Evolutionary conservation across 169 alveolate species (phyloP).

Genomic region (Cryptosporidium canis): DNA sequence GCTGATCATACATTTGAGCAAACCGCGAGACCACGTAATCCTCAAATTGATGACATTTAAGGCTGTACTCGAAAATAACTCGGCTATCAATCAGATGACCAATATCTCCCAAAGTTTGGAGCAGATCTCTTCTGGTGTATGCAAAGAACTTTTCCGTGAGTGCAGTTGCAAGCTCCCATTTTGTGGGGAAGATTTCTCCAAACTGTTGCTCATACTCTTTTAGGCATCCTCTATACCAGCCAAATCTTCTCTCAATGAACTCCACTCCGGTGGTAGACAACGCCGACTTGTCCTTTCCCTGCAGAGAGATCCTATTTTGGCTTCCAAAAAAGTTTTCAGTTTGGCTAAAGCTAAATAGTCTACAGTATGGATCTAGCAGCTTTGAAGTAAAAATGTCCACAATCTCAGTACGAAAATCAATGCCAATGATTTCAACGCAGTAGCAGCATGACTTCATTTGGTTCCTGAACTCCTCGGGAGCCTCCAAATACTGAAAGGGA

Average conservation of each 20-base stretch:
- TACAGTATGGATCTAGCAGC: slow-evolving; percentile 30
- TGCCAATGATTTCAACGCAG: slow-evolving; percentile 44
- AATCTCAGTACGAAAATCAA: slow-evolving; percentile 23
- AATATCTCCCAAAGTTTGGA: slow-evolving; percentile 46
- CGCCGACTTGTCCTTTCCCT: not conserved
- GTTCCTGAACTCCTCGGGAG: slow-evolving; percentile 40
- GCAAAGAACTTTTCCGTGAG: slow-evolving; percentile 35
- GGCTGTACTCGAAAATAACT: slow-evolving; percentile 25
- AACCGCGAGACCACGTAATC: slow-evolving; percentile 22
- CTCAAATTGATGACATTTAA: slow-evolving; percentile 46
- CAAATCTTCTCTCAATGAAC: slow-evolving; percentile 51
- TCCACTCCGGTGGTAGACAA: slow-evolving; percentile 13
- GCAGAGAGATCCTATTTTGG: not conserved
- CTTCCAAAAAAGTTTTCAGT: slow-evolving; percentile 14
- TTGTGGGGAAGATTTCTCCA: slow-evolving; percentile 41
- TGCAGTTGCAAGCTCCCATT: slow-evolving; percentile 10
- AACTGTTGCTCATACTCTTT: slow-evolving; percentile 72
- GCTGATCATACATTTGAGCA: slow-evolving; percentile 36
- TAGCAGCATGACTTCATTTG: slow-evolving; percentile 68
- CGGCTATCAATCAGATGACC: slow-evolving; percentile 2
- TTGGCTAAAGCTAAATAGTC: slow-evolving; percentile 4
- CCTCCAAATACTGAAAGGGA: slow-evolving; percentile 39
- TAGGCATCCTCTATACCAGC: slow-evolving; percentile 57
- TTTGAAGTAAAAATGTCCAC: slow-evolving; percentile 23
- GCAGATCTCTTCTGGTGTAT: slow-evolving; percentile 19